phyloP scores from a whole-genome alignment of 2,329 filamentous ascomycete species.

The Cadophora sp. region DNA sequence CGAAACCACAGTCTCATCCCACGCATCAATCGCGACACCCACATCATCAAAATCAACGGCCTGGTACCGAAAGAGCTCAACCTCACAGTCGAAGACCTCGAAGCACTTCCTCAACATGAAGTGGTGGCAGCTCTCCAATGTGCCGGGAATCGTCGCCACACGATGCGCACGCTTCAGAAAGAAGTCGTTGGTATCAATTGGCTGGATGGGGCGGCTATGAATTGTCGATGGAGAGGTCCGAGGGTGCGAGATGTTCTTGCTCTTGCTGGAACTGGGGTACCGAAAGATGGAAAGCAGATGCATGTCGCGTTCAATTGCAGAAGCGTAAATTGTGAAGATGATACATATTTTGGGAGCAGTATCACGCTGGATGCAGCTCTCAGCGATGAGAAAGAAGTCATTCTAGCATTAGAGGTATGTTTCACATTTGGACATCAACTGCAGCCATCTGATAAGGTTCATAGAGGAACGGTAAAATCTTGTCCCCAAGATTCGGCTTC shows the following conservation, averaged over 20 bases:
- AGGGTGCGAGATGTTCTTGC: slow-evolving; percentile 8
- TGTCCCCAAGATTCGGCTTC: not conserved
- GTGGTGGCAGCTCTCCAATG: not conserved
- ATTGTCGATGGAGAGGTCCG: not conserved
- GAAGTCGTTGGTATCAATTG: slow-evolving; percentile 3
- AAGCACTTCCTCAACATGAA: not conserved
- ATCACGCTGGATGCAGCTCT: not conserved
- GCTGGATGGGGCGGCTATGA: slow-evolving; percentile 1
- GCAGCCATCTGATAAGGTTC: no score
- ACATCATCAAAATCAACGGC: not conserved
- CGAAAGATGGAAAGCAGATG: not conserved
- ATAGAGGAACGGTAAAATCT: not conserved
- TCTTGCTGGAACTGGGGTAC: not conserved
- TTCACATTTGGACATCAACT: no score
- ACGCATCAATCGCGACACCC: not conserved
- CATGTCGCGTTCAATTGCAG: slow-evolving; percentile 1
- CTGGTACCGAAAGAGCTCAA: not conserved
- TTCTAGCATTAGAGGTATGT: not conserved
- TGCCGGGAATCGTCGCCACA: not conserved
- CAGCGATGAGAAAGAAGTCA: not conserved
- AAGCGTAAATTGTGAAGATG: not conserved
- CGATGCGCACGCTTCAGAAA: not conserved
- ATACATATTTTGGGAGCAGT: not conserved
- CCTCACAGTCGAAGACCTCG: not conserved
- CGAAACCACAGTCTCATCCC: slow-evolving; percentile 1